Base-by-base conservation (phyloP, 352 stramenopile genomes). In the Halophytophthora polymorphica region DNA sequence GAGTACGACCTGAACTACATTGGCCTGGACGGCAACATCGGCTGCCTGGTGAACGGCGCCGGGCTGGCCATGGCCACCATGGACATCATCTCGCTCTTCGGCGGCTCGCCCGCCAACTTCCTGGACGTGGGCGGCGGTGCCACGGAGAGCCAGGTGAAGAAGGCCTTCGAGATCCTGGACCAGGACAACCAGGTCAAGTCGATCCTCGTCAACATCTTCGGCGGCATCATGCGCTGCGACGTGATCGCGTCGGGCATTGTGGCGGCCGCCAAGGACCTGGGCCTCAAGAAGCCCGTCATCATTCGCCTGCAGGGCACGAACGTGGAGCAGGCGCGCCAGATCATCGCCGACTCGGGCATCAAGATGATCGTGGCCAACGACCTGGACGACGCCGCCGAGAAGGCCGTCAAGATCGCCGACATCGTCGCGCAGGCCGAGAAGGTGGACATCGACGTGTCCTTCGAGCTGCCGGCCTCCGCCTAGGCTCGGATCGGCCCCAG, bases 201-300 rank as follows among this genome's bases (percentile, higher is more conserved):
- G 38, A 98, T 99, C 60, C 76, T 99, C 15, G 96, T 99, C 42
- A 99, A 99, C 77, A 99, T 99, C 57, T 99, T 99, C 67, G 97
- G 97, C 45, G 97, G 97, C 43, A 99, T 99, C 77, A 99, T 99
- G 96, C 83, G 94, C 52, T 98, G 96, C 68, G 96, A 99, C 71
- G 88, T 98, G 22, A 98, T 99, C 58, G 90, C 90, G 10, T 83
- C 84, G 15, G 97, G 97, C 47, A 98, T 99, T 52, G 95, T 99
- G 50, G 94, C 95, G 48, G 96, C 96, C 41, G 94, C 88, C 48
- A 97, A 98, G 71, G 86, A 98, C 58, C 79, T 99, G 61, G 96
- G 92, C 18, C 76, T 99, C 36, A 93, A 96, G 62, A 98, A 98
- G 78, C 97, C 97, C 28, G 90, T 99, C 49, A 94, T 99, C 44